phyloP scores from a whole-genome alignment of 306 rosid genomes.

The Aeschynomene evenia region DNA sequence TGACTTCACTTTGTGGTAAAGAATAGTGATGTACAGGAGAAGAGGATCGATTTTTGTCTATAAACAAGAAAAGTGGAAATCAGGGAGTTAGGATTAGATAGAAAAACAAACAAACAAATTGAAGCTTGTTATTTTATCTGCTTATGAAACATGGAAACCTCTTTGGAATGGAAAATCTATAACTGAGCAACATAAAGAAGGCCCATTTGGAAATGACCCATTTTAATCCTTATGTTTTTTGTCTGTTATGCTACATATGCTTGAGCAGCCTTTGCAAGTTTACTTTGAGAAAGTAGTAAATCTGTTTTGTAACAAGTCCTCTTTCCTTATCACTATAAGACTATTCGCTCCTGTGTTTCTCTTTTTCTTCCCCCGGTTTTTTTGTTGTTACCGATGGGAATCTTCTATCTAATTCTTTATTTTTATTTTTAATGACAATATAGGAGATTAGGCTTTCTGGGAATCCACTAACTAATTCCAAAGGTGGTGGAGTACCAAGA shows the following conservation, averaged over 20 bases:
- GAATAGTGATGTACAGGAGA: conserved; percentile 1
- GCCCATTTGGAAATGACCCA: not conserved
- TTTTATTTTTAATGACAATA: not conserved
- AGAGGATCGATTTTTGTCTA: not conserved
- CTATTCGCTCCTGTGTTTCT: not conserved
- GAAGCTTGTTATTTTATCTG: conserved; percentile 1
- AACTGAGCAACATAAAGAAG: conserved; percentile 1
- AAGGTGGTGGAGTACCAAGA: conserved; percentile 73
- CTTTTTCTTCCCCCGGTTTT: not conserved
- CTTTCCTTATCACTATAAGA: conserved; percentile 11
- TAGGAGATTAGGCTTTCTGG: conserved; percentile 91
- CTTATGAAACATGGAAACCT: not conserved
- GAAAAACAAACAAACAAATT: not conserved
- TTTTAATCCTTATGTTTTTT: not conserved
- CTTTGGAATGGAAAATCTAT: not conserved
- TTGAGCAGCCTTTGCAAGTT: conserved; percentile 18
- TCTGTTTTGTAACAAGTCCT: conserved; percentile 2
- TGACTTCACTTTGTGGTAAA: not conserved
- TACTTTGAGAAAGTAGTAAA: conserved; percentile 12
- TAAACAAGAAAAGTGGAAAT: conserved; percentile 4
- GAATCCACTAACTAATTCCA: conserved; percentile 78
- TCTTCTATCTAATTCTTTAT: conserved; percentile 36
- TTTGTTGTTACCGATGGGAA: conserved; percentile 5
- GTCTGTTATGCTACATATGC: conserved; percentile 1
- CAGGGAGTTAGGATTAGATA: not conserved